Conservation (phyloP, 768 basidiomycete genomes). For the Suillus hirtellus region DNA sequence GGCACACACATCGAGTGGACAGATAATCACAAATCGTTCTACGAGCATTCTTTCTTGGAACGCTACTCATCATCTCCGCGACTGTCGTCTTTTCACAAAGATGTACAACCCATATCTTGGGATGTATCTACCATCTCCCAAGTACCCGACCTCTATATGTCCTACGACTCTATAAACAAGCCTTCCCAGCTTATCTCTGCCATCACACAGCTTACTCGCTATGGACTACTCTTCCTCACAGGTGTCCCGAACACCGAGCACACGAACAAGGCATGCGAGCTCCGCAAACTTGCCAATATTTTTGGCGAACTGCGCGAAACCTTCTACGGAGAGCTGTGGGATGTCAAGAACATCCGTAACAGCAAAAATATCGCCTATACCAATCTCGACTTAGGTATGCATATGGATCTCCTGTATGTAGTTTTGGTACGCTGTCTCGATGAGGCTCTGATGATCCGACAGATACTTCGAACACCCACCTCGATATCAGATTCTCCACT, state of each 20-base stretch:
- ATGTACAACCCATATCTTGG: conserved; percentile 47
- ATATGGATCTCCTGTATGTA: conserved; percentile 89
- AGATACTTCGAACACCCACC: conserved; percentile 94
- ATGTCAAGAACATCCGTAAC: conserved; percentile 73
- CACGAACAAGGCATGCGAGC: conserved; percentile 60
- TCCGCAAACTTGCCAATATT: conserved; percentile 58
- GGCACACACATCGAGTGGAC: conserved; percentile 57
- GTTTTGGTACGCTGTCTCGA: not conserved
- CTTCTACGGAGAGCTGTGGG: conserved; percentile 89
- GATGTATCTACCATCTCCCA: conserved; percentile 37
- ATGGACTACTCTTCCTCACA: conserved; percentile 73
- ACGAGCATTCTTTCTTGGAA: conserved; percentile 47
- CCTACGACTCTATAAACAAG: conserved; percentile 52
- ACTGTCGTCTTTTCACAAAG: conserved; percentile 46
- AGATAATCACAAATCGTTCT: conserved; percentile 62
- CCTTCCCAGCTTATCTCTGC: conserved; percentile 51
- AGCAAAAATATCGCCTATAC: conserved; percentile 96
- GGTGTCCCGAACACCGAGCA: conserved; percentile 69
- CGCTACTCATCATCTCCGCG: conserved; percentile 42
- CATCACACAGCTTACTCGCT: conserved; percentile 67
- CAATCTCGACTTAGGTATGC: conserved; percentile 81
- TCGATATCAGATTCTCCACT: conserved; percentile 90
- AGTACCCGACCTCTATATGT: conserved; percentile 48
- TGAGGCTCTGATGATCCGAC: conserved; percentile 14
- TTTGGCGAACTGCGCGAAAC: conserved; percentile 83